Conservation (phyloP, 176 grass and related monocot species). For the Paspalum vaginatum region DNA sequence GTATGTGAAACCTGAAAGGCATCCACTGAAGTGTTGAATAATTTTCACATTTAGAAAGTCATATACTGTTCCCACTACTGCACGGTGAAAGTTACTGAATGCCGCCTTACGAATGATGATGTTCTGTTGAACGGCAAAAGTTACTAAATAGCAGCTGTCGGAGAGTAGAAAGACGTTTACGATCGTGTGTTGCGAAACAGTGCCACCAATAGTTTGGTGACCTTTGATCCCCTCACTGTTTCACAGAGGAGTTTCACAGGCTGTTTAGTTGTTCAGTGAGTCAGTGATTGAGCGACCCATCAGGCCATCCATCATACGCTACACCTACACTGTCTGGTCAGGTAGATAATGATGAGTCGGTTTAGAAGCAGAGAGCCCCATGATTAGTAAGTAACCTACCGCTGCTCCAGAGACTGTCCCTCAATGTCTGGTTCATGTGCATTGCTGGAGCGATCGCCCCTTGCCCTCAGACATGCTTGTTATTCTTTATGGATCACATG, state of each 20-base stretch:
- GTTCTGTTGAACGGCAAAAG: neutral
- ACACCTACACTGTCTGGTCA: neutral
- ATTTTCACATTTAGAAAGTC: too few species aligned
- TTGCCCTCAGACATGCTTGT: too few species aligned
- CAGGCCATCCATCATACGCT: neutral
- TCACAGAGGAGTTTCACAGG: neutral
- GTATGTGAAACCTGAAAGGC: neutral
- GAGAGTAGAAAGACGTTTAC: neutral
- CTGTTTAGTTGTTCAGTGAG: constrained; percentile 5
- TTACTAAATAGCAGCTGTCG: neutral
- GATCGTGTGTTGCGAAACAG: neutral
- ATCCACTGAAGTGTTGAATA: neutral
- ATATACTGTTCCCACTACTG: neutral
- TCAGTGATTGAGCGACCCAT: neutral
- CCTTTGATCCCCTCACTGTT: neutral
- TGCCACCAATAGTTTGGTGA: neutral
- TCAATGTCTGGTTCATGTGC: neutral
- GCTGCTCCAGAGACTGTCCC: neutral
- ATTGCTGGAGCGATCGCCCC: too few species aligned
- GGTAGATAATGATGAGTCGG: constrained; percentile 6
- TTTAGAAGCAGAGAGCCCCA: neutral
- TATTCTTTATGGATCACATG: too few species aligned
- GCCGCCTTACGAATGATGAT: neutral
- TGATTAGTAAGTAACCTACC: neutral
- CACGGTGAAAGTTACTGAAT: neutral